Base-by-base conservation (phyloP, 1,139 yeast species). In the Taphrina pruni region DNA sequence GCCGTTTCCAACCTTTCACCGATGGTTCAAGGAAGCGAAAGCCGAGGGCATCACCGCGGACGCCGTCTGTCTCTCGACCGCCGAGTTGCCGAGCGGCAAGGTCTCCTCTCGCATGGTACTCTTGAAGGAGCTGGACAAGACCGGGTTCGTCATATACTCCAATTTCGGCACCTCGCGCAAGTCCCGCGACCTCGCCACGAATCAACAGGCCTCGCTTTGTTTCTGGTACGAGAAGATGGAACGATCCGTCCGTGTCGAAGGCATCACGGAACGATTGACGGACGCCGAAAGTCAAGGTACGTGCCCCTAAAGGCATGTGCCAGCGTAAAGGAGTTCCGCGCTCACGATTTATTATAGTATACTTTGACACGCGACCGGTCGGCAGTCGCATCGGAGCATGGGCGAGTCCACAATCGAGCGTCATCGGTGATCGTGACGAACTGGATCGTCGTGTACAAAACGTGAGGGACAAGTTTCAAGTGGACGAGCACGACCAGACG, bases 371-470 rank as follows among this genome's bases (percentile, higher is more conserved):
- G 0, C 84, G 99, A 75, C 98, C 99, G 46, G 83, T 96, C 72
- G 97, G 96, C 6, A 89, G 97, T 32, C 87, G 90, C 76, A 87
- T 94, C 72, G 98, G 99, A 35, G 99, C 99, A 0, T 93, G 97
- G 97, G 89, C 98, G 0, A 88, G 96, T 57, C 96, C 96, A 1
- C 99, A 94, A 81, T 87, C 93, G 55, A 82, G 84, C 70, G 82
- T 81, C 0, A 82, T 94, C 43, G 75, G 78, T 26, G 78, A 82
- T 52, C 82, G 97, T 73, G 84, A 84, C 20, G 88, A 85, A 72
- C 84, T 94, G 71, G 90, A 92, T 64, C 76, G 77, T 0, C 75
- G 82, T 65, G 78, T 83, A 61, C 77, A 80, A n/a, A 76, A 81
- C 48, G 83, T 82, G 71, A 86, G 84, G 70, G 80, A 83, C 62